Conservation (phyloP, 352 stramenopile species). For the Globisporangium nodosum region DNA sequence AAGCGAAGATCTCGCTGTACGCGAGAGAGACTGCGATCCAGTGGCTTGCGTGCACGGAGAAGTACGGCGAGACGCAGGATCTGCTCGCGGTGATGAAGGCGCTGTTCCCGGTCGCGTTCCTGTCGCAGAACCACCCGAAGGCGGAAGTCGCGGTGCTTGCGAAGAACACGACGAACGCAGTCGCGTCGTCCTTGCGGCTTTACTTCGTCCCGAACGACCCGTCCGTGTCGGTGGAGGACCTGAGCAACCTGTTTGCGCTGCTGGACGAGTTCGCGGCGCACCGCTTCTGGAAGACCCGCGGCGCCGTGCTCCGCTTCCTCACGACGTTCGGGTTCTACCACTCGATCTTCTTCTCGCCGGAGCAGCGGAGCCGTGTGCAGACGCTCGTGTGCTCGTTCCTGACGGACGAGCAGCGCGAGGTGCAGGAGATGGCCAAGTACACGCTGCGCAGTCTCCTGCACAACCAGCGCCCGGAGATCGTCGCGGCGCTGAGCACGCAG, state of each 20-base stretch:
- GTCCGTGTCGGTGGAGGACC: background rate
- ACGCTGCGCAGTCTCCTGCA: constrained; percentile 60
- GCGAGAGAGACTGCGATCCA: constrained; percentile 68
- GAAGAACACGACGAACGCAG: constrained; percentile 49
- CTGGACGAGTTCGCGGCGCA: constrained; percentile 38
- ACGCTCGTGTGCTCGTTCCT: constrained; percentile 47
- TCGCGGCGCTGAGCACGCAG: constrained; percentile 30
- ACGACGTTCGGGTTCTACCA: constrained; percentile 76
- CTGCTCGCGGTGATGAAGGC: constrained; percentile 35
- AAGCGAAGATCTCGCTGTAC: constrained; percentile 23
- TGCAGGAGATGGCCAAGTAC: constrained; percentile 79
- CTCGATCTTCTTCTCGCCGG: constrained; percentile 42
- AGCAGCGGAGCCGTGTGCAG: constrained; percentile 42
- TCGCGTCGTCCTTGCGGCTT: constrained; percentile 54
- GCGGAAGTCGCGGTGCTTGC: constrained; percentile 60
- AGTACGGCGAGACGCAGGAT: constrained; percentile 37
- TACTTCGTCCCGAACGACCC: constrained; percentile 17
- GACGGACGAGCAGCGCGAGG: constrained; percentile 65
- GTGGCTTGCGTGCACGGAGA: constrained; percentile 53
- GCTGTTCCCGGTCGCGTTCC: constrained; percentile 59
- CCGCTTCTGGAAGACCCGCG: constrained; percentile 60
- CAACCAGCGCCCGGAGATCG: constrained; percentile 31
- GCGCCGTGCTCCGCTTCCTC: constrained; percentile 63
- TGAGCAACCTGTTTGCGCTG: constrained; percentile 29
- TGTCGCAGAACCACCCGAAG: constrained; percentile 64